Evolutionary conservation across 2,329 filamentous ascomycete genomes (phyloP).

Genomic region (Apiospora rasikravindrae): DNA sequence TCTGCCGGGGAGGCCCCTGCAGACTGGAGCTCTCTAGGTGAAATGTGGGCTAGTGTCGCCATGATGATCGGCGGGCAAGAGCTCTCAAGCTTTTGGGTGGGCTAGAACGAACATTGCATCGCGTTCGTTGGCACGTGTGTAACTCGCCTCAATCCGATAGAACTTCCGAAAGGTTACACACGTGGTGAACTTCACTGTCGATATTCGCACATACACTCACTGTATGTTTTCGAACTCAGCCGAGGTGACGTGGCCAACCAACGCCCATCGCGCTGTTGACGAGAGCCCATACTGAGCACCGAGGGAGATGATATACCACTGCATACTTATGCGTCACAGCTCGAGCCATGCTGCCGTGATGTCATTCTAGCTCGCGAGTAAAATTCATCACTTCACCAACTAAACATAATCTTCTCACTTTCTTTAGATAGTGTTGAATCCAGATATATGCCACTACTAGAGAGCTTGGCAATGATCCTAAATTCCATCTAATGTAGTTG

Average conservation of each 20-base stretch:
- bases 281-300: neutral
- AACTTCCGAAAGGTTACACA: neutral
- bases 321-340: neutral
- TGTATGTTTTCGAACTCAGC: neutral
- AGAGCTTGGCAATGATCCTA: neutral
- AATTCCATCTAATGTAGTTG: neutral
- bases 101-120: neutral
- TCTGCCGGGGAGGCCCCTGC: constrained; percentile 4
- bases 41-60: neutral
- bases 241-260: neutral
- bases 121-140: neutral
- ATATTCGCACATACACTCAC: neutral
- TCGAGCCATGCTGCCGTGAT: constrained; percentile 4
- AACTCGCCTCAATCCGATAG: neutral
- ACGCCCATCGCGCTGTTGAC: neutral
- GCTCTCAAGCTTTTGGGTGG: constrained; percentile 9
- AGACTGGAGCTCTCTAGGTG: neutral
- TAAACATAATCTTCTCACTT: neutral
- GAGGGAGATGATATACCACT: neutral
- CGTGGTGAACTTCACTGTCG: neutral
- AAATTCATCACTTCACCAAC: neutral
- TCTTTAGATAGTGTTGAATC: neutral
- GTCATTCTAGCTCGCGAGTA: neutral
- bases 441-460: neutral
- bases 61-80: constrained; percentile 1